A percentile compares a stretch with the other conserved stretches of the same genome.
These are phyloP conservation scores for Fusarium falciforme DNA, from an alignment of 2,329 filamentous ascomycete genomes.

Conservation along the genomic window DNA sequence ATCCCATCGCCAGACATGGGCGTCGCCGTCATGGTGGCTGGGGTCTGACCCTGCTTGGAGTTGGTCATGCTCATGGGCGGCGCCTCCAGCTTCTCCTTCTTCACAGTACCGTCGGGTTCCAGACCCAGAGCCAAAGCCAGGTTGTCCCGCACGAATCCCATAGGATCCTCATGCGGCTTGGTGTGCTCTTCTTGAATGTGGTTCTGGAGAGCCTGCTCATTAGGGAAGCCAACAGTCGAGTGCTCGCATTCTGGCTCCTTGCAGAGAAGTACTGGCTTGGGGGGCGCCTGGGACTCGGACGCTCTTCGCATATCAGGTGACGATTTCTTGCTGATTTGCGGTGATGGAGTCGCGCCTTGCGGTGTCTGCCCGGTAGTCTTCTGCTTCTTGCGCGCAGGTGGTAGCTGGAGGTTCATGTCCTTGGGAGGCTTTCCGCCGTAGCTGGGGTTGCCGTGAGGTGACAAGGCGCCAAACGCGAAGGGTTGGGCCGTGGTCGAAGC, in stretches of 20 bases:
- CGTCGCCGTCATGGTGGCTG: constrained; percentile 56
- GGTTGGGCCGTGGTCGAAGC: constrained; percentile 69
- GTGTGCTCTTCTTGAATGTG: constrained; percentile 71
- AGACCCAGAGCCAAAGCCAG: constrained; percentile 62
- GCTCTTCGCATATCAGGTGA: constrained; percentile 58
- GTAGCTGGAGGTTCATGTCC: constrained; percentile 67
- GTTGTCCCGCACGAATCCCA: constrained; percentile 63
- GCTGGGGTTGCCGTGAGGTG: constrained; percentile 69
- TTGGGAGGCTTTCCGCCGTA: constrained; percentile 62
- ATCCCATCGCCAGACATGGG: constrained; percentile 65
- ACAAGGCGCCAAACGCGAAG: constrained; percentile 65
- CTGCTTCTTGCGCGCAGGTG: constrained; percentile 67
- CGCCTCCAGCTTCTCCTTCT: constrained; percentile 51
- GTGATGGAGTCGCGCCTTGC: constrained; percentile 57
- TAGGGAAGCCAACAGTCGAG: constrained; percentile 61
- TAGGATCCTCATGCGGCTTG: constrained; percentile 65
- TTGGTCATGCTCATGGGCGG: constrained; percentile 54
- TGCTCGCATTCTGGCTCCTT: constrained; percentile 66
- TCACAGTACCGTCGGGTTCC: constrained; percentile 61
- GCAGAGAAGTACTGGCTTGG: constrained; percentile 62
- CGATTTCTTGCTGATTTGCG: constrained; percentile 59
- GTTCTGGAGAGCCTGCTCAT: constrained; percentile 63
- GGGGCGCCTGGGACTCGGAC: constrained; percentile 44
- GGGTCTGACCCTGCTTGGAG: constrained; percentile 63
- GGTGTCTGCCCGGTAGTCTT: constrained; percentile 58